These are phyloP conservation scores for Chaetomiaceae sp. DNA, from an alignment of 2,329 filamentous ascomycete genomes.

Conservation along the genomic window DNA sequence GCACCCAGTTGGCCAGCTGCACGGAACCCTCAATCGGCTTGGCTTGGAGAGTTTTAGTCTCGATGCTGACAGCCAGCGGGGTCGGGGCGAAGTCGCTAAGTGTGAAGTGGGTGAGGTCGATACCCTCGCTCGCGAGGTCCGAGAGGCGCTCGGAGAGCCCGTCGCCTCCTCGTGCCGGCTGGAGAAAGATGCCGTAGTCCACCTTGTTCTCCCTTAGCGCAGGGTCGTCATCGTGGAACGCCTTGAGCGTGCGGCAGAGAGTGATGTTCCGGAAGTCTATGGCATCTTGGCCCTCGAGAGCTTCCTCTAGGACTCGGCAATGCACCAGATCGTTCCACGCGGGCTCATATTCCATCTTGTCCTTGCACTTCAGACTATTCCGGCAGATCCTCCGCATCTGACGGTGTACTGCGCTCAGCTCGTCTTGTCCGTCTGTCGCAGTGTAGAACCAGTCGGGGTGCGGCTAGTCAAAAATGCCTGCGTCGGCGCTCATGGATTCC, in stretches of 20 bases:
- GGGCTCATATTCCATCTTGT: conserved; percentile 3
- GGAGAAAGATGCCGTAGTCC: conserved; percentile 8
- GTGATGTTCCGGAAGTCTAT: conserved; percentile 6
- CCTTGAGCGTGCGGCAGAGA: conserved; percentile 6
- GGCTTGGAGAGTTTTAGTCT: conserved; percentile 7
- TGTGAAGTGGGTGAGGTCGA: conserved; percentile 2
- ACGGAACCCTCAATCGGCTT: conserved; percentile 3
- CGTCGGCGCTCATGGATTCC: conserved; percentile 5
- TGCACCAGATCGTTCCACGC: conserved; percentile 9
- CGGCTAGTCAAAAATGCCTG: conserved; percentile 1
- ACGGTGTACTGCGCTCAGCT: conserved; percentile 2
- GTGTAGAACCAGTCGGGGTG: conserved; percentile 6
- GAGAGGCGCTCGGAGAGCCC: conserved; percentile 4
- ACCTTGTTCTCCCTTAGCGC: conserved; percentile 5
- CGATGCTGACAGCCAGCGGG: conserved; percentile 7
- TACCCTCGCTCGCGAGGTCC: conserved; percentile 6
- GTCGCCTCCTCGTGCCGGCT: conserved; percentile 2
- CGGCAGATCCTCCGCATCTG: conserved; percentile 6
- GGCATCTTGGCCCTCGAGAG: conserved; percentile 5
- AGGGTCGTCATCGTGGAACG: conserved; percentile 6
- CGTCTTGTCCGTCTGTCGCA: conserved; percentile 3
- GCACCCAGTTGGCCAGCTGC: conserved; percentile 9
- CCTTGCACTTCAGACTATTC: conserved; percentile 2
- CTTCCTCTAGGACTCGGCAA: conserved; percentile 5
- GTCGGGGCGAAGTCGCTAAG: conserved; percentile 8